Evolutionary conservation across 1,284 basidiomycete species (phyloP).

Genomic region (Cystobasidium slooffiae): DNA sequence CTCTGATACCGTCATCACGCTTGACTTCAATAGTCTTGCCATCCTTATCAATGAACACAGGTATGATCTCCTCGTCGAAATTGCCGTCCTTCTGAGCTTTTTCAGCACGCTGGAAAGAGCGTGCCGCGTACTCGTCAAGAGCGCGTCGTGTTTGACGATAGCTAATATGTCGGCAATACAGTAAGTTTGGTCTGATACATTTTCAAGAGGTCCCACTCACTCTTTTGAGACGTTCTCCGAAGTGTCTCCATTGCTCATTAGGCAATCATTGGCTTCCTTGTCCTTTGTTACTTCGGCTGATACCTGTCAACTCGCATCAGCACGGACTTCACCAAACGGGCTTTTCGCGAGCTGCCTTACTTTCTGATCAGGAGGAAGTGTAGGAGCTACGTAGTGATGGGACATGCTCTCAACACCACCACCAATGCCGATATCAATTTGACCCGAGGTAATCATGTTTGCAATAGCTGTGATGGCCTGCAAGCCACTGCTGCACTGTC

Average conservation of each 20-base stretch:
- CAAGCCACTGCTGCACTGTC: constrained; percentile 58
- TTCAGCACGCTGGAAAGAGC: constrained; percentile 76
- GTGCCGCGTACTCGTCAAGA: constrained; percentile 74
- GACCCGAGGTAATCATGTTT: constrained; percentile 77
- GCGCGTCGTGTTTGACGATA: background rate
- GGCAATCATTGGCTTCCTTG: constrained; percentile 64
- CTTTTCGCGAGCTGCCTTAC: background rate
- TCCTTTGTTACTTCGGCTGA: constrained; percentile 65
- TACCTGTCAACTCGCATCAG: constrained; percentile 19
- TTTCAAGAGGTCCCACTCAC: constrained; percentile 44
- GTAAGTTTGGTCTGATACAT: background rate
- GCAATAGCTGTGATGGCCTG: constrained; percentile 65
- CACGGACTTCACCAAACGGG: background rate
- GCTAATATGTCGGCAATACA: background rate
- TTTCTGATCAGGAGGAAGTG: background rate
- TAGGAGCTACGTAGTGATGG: constrained; percentile 54
- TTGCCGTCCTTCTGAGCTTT: constrained; percentile 65
- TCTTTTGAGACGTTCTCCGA: constrained; percentile 62
- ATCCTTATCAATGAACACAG: constrained; percentile 66
- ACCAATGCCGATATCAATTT: constrained; percentile 83
- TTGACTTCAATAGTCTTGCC: constrained; percentile 65
- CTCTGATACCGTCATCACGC: constrained; percentile 80
- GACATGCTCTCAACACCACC: constrained; percentile 81
- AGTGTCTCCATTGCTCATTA: constrained; percentile 79
- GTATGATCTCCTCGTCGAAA: constrained; percentile 79